Percentiles rank a stretch among this genome's conserved stretches.
phyloP scores from a whole-genome alignment of 257 asterid species.

The Apocynum venetum region DNA sequence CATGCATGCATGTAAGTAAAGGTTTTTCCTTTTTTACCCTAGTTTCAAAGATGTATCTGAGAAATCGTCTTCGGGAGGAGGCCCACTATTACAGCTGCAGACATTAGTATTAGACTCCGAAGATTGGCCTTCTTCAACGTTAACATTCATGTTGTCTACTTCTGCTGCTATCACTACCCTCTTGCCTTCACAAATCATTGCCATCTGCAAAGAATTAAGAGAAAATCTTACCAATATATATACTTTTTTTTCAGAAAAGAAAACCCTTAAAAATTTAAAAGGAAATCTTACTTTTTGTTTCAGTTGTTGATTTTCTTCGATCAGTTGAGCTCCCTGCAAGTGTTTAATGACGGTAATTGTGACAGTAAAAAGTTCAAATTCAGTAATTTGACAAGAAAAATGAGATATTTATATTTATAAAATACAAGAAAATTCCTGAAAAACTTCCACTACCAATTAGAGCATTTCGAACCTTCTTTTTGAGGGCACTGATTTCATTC shows the following conservation, averaged over 20 bases:
- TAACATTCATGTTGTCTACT: neutral
- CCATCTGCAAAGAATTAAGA: conserved; percentile 20
- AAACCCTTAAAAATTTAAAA: neutral
- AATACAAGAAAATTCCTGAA: too few relatives aligned
- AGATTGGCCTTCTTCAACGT: conserved; percentile 40
- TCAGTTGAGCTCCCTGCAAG: conserved; percentile 32
- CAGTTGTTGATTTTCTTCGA: conserved; percentile 33
- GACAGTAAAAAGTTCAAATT: too few relatives aligned
- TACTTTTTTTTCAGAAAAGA: neutral
- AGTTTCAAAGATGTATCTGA: conserved; percentile 37
- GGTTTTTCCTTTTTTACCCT: conserved; percentile 21
- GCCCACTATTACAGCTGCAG: conserved; percentile 30
- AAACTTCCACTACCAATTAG: too few relatives aligned
- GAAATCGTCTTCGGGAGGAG: conserved; percentile 37
- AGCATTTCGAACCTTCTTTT: conserved; percentile 27
- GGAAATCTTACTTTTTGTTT: conserved; percentile 25
- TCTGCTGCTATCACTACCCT: conserved; percentile 2
- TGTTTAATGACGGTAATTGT: too few relatives aligned
- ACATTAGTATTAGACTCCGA: conserved; percentile 32
- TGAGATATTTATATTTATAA: too few relatives aligned
- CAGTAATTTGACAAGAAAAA: too few relatives aligned
- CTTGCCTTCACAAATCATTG: conserved; percentile 23
- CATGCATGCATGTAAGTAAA: too few relatives aligned
- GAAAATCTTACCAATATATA: too few relatives aligned
- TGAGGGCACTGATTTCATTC: conserved; percentile 32